A percentile compares a stretch with the other conserved stretches of the same genome.
These are phyloP conservation scores for Calonectria multiphialidica DNA, from an alignment of 2,329 filamentous ascomycete genomes.

Conservation along the genomic window DNA sequence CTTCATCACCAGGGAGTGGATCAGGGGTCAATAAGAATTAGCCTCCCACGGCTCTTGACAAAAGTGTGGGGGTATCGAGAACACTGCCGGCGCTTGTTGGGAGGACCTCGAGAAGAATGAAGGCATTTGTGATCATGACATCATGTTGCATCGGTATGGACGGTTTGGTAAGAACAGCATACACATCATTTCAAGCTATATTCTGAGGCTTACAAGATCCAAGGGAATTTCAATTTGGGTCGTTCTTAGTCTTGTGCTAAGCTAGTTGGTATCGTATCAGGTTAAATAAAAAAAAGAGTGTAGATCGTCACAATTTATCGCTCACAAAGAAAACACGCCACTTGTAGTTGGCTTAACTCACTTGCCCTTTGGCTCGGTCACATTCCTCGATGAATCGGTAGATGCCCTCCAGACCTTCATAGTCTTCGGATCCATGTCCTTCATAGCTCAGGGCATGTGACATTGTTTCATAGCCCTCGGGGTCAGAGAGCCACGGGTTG, in stretches of 20 bases:
- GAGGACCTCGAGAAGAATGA: background rate
- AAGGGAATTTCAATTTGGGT: conserved; percentile 39
- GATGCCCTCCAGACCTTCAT: conserved; percentile 68
- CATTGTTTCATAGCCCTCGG: conserved; percentile 63
- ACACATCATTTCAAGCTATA: background rate
- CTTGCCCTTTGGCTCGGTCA: conserved; percentile 56
- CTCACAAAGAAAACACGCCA: conserved; percentile 22
- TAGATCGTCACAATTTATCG: conserved; percentile 37
- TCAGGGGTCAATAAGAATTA: conserved; percentile 29
- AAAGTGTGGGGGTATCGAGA: conserved; percentile 2
- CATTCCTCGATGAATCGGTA: conserved; percentile 71
- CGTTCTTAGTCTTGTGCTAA: conserved; percentile 31
- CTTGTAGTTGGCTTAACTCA: conserved; percentile 43
- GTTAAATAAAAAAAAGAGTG: conserved; percentile 38
- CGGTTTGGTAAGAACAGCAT: conserved; percentile 1
- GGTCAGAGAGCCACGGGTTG: conserved; percentile 62
- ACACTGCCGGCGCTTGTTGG: background rate
- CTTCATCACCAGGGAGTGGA: conserved; percentile 13
- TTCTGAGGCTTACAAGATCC: conserved; percentile 18
- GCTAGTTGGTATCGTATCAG: conserved; percentile 32
- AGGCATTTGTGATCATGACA: background rate
- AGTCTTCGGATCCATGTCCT: conserved; percentile 60
- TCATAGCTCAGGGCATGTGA: conserved; percentile 60
- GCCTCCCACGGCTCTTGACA: background rate
- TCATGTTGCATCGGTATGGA: background rate